Conservation (phyloP, 352 stramenopile genomes). For the Phytophthora pisi region DNA sequence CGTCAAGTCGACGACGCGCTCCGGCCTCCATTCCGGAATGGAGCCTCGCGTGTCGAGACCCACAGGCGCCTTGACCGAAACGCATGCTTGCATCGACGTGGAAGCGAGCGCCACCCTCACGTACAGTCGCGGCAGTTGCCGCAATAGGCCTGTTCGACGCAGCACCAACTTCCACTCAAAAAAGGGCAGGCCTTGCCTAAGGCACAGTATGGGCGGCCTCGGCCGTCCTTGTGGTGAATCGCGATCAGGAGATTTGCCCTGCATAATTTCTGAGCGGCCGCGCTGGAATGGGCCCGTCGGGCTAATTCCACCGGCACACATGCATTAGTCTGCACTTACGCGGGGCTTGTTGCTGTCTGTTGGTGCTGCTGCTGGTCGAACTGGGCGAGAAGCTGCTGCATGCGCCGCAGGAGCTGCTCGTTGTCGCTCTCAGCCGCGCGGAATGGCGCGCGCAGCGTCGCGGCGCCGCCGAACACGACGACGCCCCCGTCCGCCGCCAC, state of each 20-base stretch:
- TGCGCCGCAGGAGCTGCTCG: conserved; percentile 52
- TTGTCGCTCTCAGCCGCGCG: conserved; percentile 39
- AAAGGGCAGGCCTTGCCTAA: conserved; percentile 50
- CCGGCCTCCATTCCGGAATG: conserved; percentile 1
- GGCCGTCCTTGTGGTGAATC: conserved; percentile 64
- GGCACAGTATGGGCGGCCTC: conserved; percentile 24
- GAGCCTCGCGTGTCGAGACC: conserved; percentile 56
- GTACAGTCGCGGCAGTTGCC: conserved; percentile 18
- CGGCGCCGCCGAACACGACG: conserved; percentile 52
- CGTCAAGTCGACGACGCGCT: conserved; percentile 18
- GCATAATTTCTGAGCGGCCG: conserved; percentile 70
- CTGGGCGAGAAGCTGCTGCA: conserved; percentile 44
- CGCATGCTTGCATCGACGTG: background rate
- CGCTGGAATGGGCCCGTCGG: conserved; percentile 29
- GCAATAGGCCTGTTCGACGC: conserved; percentile 5
- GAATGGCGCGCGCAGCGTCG: conserved; percentile 53
- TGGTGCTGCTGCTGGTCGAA: conserved; percentile 15
- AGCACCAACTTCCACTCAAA: conserved; percentile 9
- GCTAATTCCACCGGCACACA: conserved; percentile 48
- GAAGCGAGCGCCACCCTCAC: conserved; percentile 15
- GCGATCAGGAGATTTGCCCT: conserved; percentile 86
- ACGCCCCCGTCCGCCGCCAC: conserved; percentile 20
- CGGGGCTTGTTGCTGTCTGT: conserved; percentile 26
- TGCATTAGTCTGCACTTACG: background rate
- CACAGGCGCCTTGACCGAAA: conserved; percentile 6